Evolutionary conservation across 345 rosid genomes (phyloP).

Genomic region (Eucalyptus sp.): DNA sequence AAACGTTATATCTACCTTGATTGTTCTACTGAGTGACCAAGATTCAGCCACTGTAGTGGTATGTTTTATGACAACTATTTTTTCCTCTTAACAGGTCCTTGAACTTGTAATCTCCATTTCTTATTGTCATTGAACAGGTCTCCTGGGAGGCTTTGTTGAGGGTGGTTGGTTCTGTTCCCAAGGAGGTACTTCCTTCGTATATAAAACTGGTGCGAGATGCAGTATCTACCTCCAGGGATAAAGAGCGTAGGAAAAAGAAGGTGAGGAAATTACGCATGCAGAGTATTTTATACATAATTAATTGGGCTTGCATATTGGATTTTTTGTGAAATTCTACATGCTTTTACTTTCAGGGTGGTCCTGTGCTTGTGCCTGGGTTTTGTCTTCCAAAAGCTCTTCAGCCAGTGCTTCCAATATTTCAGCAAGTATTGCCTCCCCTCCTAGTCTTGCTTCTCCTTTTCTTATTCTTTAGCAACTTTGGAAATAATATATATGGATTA

Average conservation of each 20-base stretch:
- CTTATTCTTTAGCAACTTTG: background rate
- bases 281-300: background rate
- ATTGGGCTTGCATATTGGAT: background rate
- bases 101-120: background rate
- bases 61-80: slow-evolving; percentile 5
- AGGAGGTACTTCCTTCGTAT: slow-evolving; percentile 85
- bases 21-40: slow-evolving; percentile 82
- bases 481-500: background rate
- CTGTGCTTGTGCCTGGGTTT: slow-evolving; percentile 81
- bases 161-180: slow-evolving; percentile 87
- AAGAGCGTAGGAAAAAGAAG: slow-evolving; percentile 86
- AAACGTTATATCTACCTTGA: slow-evolving; percentile 80
- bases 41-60: slow-evolving; percentile 79
- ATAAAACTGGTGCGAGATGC: slow-evolving; percentile 90
- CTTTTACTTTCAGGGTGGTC: slow-evolving; percentile 63
- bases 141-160: slow-evolving; percentile 94
- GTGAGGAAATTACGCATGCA: slow-evolving; percentile 7
- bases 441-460: background rate
- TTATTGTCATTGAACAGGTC: slow-evolving; percentile 30
- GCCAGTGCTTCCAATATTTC: slow-evolving; percentile 90
- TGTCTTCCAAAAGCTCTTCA: slow-evolving; percentile 91
- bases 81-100: background rate
- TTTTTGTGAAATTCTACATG: background rate
- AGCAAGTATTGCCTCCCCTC: slow-evolving; percentile 41
- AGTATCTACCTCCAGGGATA: slow-evolving; percentile 87